phyloP scores from a whole-genome alignment of 1,139 yeast species.

The Taiozyma onychis region DNA sequence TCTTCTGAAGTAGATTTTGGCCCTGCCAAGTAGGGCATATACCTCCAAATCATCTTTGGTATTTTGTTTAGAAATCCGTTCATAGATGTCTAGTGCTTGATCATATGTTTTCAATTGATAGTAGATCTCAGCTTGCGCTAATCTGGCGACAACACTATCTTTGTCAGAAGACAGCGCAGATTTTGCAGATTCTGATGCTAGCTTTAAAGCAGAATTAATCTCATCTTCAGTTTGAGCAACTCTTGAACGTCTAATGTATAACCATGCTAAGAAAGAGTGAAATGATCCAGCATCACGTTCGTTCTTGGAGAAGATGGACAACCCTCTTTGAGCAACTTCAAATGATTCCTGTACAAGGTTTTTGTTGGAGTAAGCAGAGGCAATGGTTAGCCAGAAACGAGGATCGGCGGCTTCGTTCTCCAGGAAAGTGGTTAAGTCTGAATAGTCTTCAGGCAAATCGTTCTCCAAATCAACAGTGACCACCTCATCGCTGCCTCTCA shows the following conservation, averaged over 20 bases:
- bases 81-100: conserved; percentile 60
- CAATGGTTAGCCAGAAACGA: conserved; percentile 80
- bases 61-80: conserved; percentile 41
- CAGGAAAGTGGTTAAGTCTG: conserved; percentile 71
- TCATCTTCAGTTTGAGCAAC: conserved; percentile 27
- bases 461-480: conserved; percentile 60
- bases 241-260: conserved; percentile 49
- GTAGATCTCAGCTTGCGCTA: conserved; percentile 54
- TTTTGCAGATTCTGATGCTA: conserved; percentile 31
- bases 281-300: conserved; percentile 47
- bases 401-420: conserved; percentile 73
- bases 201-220: conserved; percentile 24
- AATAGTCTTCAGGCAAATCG: conserved; percentile 86
- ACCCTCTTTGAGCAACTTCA: conserved; percentile 57
- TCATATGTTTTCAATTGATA: conserved; percentile 49
- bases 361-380: conserved; percentile 69
- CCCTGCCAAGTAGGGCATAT: conserved; percentile 79
- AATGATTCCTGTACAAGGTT: conserved; percentile 58
- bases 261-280: conserved; percentile 69
- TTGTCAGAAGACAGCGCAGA: conserved; percentile 35
- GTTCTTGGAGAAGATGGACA: conserved; percentile 33
- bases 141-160: conserved; percentile 41
- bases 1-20: conserved; percentile 69
- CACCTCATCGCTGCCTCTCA: conserved; percentile 60
- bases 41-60: conserved; percentile 46